Evolutionary conservation across 192 early-diverging fungal species (phyloP), one percentile per base, ranked within the genome.

Genomic region (Lunasporangiospora selenospora): DNA sequence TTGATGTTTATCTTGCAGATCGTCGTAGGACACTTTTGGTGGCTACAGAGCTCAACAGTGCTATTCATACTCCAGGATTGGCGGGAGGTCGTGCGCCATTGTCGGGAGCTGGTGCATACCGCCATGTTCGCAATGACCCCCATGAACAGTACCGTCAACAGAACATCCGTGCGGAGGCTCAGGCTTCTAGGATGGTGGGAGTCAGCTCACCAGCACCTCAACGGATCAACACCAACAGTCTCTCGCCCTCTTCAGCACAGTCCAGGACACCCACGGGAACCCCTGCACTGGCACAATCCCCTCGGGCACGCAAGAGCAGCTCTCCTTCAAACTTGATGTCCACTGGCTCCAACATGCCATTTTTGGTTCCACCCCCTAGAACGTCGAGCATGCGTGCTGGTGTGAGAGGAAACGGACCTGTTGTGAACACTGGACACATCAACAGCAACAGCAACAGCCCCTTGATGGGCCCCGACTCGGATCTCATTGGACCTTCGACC

Each of bases 1-100:
- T 89, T 77, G 87, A 90, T 45, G 64, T 75, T 16, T 65, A 76
- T 21, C 61, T 91, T 30, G 65, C 79, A 42, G 77, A 86, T 47
- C 70, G 83, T 23, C 75, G 89, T 33, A 69, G 81, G 56, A 65
- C 76, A 18, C 73, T 91, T 38, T 82, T 88, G 32, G 77, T 75
- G 21, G 83, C 83, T 1, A 81, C 81, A 9, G 80, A 77, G 37
- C 60, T 73, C 54, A 73, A 73, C 49, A 73, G 69, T 24, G 69
- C 53, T 1, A 73, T 73, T 13, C 69, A 73, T 33, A 73, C 60
- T 3, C 55, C 69, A n/a, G 60, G 69, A 18, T 38, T 73, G 39
- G 45, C 59, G 10, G 32, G 33, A 16, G 16, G 33, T n/a, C n/a
- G n/a, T n/a, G n/a, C 27, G 66, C 39, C 30, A 48, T 78, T 47